phyloP scores from a whole-genome alignment of 2,329 filamentous ascomycete species.

The Pestalotiopsis sp. region DNA sequence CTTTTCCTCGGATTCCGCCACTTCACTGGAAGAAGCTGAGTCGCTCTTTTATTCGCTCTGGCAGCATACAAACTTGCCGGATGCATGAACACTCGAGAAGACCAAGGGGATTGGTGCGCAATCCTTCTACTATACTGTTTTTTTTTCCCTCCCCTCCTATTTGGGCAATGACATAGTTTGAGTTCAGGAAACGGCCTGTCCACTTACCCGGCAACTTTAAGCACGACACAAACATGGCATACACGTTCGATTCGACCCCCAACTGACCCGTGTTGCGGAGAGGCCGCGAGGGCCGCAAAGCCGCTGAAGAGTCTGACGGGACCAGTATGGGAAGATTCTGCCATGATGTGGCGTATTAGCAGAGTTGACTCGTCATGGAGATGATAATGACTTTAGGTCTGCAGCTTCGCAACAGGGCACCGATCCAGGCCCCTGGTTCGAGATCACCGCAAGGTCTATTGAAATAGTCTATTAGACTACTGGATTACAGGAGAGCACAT shows the following conservation, averaged over 20 bases:
- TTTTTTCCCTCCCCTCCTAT: not conserved
- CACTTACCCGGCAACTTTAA: constrained; percentile 1
- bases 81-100: not conserved
- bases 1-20: not conserved
- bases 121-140: not conserved
- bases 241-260: not conserved
- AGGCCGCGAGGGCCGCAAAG: not conserved
- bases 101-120: not conserved
- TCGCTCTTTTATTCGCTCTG: not conserved
- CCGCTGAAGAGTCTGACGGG: not conserved
- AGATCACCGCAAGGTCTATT: not conserved
- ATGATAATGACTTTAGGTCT: not conserved
- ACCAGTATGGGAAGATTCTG: not conserved
- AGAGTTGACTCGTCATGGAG: not conserved
- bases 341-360: not conserved
- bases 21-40: not conserved
- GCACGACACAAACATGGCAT: not conserved
- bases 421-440: not conserved
- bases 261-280: not conserved
- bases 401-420: not conserved
- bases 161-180: not conserved
- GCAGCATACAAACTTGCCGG: not conserved
- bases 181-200: not conserved
- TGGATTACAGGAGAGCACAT: not conserved
- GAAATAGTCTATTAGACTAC: not conserved